Evolutionary conservation across 2,329 filamentous ascomycete species (phyloP).

Genomic region (Xylariaceae sp.): DNA sequence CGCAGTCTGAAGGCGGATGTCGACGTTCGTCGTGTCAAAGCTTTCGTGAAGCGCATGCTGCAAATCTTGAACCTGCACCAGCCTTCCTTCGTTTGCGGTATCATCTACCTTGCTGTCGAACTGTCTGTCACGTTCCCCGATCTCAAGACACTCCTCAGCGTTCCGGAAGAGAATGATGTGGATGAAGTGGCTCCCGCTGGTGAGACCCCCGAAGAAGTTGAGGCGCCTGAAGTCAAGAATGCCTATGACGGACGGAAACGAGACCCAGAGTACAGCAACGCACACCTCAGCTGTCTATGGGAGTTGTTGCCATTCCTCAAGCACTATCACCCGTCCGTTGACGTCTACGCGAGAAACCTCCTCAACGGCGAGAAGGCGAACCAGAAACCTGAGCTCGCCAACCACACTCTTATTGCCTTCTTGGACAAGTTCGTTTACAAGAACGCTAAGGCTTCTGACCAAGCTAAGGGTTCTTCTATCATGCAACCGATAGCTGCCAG

Average conservation of each 20-base stretch:
- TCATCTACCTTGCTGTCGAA: slow-evolving; percentile 84
- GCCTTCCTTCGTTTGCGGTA: slow-evolving; percentile 84
- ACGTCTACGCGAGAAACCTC: slow-evolving; percentile 71
- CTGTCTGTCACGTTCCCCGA: slow-evolving; percentile 74
- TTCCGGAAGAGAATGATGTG: slow-evolving; percentile 73
- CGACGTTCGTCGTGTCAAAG: slow-evolving; percentile 88
- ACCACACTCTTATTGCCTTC: slow-evolving; percentile 91
- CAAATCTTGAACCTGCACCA: slow-evolving; percentile 86
- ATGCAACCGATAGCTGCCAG: slow-evolving; percentile 79
- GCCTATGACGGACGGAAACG: slow-evolving; percentile 85
- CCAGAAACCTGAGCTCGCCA: slow-evolving; percentile 82
- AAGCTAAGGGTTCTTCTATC: slow-evolving; percentile 75
- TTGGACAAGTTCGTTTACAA: slow-evolving; percentile 98
- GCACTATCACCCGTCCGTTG: slow-evolving; percentile 92
- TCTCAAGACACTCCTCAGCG: slow-evolving; percentile 69
- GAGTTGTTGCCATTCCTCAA: slow-evolving; percentile 74
- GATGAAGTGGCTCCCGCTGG: slow-evolving; percentile 49
- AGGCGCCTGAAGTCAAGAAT: slow-evolving; percentile 28
- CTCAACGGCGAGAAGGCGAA: slow-evolving; percentile 65
- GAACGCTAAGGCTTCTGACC: slow-evolving; percentile 69
- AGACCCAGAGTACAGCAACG: slow-evolving; percentile 86
- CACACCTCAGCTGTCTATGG: slow-evolving; percentile 91
- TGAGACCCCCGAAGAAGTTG: slow-evolving; percentile 17
- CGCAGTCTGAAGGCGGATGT: slow-evolving; percentile 82
- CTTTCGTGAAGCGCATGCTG: slow-evolving; percentile 88